Conservation (phyloP, 305 asterid species). For the Fraxinus sp. region DNA sequence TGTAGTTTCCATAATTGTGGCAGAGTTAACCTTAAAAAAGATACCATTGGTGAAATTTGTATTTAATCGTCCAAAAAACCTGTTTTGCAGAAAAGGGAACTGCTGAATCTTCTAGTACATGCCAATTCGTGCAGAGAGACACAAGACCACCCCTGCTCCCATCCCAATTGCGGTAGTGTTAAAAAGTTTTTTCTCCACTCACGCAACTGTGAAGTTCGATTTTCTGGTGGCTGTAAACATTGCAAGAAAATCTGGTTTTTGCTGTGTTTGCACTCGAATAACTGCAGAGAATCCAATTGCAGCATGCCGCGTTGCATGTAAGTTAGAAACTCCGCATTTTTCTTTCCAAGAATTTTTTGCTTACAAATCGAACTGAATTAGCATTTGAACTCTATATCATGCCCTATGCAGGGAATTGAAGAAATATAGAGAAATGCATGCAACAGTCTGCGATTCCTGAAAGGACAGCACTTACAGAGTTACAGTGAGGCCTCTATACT, state of each 20-base stretch:
- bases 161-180: slow-evolving; percentile 34
- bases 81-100: slow-evolving; percentile 28
- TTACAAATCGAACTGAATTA: slow-evolving; percentile 3
- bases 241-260: slow-evolving; percentile 44
- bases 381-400: slow-evolving; percentile 8
- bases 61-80: slow-evolving; percentile 7
- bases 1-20: background rate
- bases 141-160: slow-evolving; percentile 36
- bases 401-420: slow-evolving; percentile 37
- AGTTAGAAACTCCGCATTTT: slow-evolving; percentile 16
- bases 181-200: slow-evolving; percentile 38
- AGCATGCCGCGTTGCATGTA: slow-evolving; percentile 60
- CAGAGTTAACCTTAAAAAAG: background rate
- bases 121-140: slow-evolving; percentile 35
- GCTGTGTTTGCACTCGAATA: slow-evolving; percentile 38
- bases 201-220: slow-evolving; percentile 28
- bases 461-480: slow-evolving; percentile 13
- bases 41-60: slow-evolving; percentile 1
- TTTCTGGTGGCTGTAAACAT: slow-evolving; percentile 35
- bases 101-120: slow-evolving; percentile 41
- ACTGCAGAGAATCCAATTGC: slow-evolving; percentile 42
- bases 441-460: background rate
- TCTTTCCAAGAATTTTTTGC: slow-evolving; percentile 3
- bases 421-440: slow-evolving; percentile 22
- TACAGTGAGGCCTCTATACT: background rate